A percentile compares a stretch with the other conserved stretches of the same genome.
phyloP scores from a whole-genome alignment of 2,329 filamentous ascomycete genomes.

The Pseudogymnoascus sp. region DNA sequence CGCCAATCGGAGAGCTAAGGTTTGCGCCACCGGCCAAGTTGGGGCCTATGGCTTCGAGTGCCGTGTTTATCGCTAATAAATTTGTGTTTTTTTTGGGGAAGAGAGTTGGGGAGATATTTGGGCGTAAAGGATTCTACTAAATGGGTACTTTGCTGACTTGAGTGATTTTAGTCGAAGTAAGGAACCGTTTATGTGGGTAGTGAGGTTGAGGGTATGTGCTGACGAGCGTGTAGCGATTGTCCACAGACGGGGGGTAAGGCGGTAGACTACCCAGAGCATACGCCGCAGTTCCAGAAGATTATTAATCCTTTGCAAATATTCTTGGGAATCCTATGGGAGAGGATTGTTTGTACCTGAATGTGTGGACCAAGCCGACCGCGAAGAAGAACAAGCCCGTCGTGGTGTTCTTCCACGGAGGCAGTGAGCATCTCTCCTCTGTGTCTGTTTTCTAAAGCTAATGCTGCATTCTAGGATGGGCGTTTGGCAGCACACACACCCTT shows the following conservation, averaged over 20 bases:
- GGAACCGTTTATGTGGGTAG: background rate
- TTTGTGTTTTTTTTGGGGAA: background rate
- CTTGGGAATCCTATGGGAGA: slow-evolving; percentile 9
- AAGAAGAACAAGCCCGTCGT: slow-evolving; percentile 1
- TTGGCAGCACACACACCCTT: background rate
- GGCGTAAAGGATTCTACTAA: background rate
- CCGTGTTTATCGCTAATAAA: background rate
- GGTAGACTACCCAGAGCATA: slow-evolving; percentile 3
- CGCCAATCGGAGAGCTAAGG: background rate
- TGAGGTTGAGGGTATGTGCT: background rate
- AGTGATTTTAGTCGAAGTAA: background rate
- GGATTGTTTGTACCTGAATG: slow-evolving; percentile 11
- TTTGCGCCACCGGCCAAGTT: background rate
- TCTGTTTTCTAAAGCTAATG: background rate
- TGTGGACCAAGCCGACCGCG: background rate
- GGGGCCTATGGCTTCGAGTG: background rate
- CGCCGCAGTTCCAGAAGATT: background rate
- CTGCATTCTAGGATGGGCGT: background rate
- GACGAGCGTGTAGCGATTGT: background rate
- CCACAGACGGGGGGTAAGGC: background rate
- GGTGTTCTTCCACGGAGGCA: background rate
- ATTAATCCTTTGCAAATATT: background rate
- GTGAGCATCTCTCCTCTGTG: background rate
- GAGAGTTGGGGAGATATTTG: background rate
- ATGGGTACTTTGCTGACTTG: background rate